phyloP scores from a whole-genome alignment of 148 eudicot species.

The Heliosperma pusillum region DNA sequence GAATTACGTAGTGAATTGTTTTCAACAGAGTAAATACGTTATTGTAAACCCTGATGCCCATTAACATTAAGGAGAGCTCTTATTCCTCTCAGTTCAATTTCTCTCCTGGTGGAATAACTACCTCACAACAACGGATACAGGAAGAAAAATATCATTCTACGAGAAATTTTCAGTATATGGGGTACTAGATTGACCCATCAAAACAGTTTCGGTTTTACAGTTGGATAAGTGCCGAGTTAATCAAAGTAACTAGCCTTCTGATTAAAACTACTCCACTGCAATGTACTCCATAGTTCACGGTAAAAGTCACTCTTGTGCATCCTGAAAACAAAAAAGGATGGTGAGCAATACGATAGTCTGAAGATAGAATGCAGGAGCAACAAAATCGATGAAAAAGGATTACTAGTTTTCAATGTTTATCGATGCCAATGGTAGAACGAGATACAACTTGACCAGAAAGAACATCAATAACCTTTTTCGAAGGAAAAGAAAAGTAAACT shows the following conservation, averaged over 20 bases:
- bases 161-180: constrained; percentile 22
- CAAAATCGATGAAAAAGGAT: not conserved
- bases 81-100: not conserved
- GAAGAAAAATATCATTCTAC: constrained; percentile 14
- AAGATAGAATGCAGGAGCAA: not conserved
- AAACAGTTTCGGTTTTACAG: constrained; percentile 21
- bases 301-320: constrained; percentile 27
- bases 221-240: constrained; percentile 11
- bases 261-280: constrained; percentile 1
- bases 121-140: constrained; percentile 21
- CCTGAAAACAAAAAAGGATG: constrained; percentile 25
- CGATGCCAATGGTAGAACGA: not conserved
- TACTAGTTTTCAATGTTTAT: not conserved
- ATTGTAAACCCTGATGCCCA: too few species aligned
- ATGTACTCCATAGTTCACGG: not conserved
- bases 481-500: too few species aligned
- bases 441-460: not conserved
- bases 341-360: not conserved
- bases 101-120: not conserved
- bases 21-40: too few species aligned
- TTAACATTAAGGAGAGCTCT: too few species aligned
- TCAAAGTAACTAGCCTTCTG: constrained; percentile 21
- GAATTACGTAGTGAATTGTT: too few species aligned
- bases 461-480: not conserved
- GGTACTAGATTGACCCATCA: constrained; percentile 24